phyloP scores from a whole-genome alignment of 768 basidiomycete genomes.

The Amanita subjunquillea region DNA sequence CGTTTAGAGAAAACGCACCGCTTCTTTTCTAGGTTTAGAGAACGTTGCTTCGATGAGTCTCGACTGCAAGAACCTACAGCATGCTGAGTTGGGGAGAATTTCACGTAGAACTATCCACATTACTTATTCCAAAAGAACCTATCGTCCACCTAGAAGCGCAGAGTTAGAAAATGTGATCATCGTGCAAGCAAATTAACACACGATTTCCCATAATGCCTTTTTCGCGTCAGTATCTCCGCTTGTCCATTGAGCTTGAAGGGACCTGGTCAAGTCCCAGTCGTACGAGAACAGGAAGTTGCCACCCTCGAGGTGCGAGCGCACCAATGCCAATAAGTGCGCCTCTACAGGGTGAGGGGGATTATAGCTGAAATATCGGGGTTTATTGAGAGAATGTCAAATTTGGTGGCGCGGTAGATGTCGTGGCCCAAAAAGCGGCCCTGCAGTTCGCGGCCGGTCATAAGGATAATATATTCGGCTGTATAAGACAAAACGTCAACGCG shows the following conservation, averaged over 20 bases:
- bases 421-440: slow-evolving; percentile 74
- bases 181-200: slow-evolving; percentile 24
- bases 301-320: slow-evolving; percentile 71
- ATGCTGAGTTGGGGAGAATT: slow-evolving; percentile 40
- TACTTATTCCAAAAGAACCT: slow-evolving; percentile 98
- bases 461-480: slow-evolving; percentile 86
- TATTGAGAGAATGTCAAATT: slow-evolving; percentile 87
- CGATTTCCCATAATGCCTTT: slow-evolving; percentile 70
- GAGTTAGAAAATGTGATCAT: not conserved
- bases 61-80: slow-evolving; percentile 26
- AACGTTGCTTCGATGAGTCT: slow-evolving; percentile 28
- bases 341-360: slow-evolving; percentile 80
- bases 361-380: slow-evolving; percentile 58
- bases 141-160: slow-evolving; percentile 64
- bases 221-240: slow-evolving; percentile 37
- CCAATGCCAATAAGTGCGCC: slow-evolving; percentile 74
- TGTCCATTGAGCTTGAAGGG: slow-evolving; percentile 76
- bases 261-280: slow-evolving; percentile 79
- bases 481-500: not conserved
- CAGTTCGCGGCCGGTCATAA: slow-evolving; percentile 76
- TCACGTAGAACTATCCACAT: slow-evolving; percentile 37
- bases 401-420: slow-evolving; percentile 81
- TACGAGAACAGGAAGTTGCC: slow-evolving; percentile 90
- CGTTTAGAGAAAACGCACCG: slow-evolving; percentile 29
- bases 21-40: slow-evolving; percentile 44